Base-by-base conservation (phyloP, 148 eudicot genomes). In the Fagopyrum esculentum region DNA sequence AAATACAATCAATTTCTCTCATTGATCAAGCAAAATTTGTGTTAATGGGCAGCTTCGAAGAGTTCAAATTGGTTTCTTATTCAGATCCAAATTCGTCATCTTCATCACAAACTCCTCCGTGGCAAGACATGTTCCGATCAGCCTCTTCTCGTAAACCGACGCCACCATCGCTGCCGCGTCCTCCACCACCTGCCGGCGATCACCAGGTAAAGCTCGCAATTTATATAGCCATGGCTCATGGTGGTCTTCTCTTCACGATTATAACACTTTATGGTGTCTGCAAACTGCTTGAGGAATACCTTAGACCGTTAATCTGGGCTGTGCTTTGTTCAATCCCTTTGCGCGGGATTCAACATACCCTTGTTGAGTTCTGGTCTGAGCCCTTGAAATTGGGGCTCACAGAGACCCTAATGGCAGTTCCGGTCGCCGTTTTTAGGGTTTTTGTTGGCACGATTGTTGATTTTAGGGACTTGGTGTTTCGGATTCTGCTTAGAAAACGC, bases 191-290 rank as follows among this genome's bases (percentile, higher is more conserved):
- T 3, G 26, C 81, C 50, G 83, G 82, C 15, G 96, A 88, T 76
- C 85, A 89, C 1, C 97, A 90, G 82, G 96, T 92, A 13, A 83
- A 89, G 6, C 82, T 95, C 22, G 90, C 98, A 10, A 80, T 92
- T 22, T 95, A 87, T 83, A 89, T 95, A 77, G 90, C 96, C 71
- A 90, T 92, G 93, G 98, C 98, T 26, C 97, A 95, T 75, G 96
- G 84, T 0, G 93, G 92, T 12, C 86, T 92, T 45, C 88, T 90
- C 6, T 89, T 92, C 78, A 72, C 93, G 16, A 79, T 92, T 46
- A 78, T 95, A 69, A 77, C 85, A 40, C 79, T 90, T 0, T 95
- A 84, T 72, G 90, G 87, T 30, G 90, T 90, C 2, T 84, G 80
- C 59, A 86, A 85, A 10, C 77, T 95, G 22, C 86, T 95, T 3